Conservation (phyloP, 2,329 filamentous ascomycete genomes). For the Biscogniauxia marginata region DNA sequence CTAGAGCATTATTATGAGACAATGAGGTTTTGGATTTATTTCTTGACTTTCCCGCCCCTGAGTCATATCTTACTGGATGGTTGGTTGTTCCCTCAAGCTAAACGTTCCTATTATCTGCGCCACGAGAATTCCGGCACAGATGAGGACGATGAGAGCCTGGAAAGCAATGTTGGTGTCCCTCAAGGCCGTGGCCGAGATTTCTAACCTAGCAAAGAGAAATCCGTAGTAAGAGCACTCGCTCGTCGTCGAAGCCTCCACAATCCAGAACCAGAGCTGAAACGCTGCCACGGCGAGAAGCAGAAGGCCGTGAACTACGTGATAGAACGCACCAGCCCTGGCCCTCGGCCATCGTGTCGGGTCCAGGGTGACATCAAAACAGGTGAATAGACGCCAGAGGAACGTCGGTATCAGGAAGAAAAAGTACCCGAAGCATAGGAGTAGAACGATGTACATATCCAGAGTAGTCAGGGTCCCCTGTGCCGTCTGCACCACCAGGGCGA, state of each 20-base stretch:
- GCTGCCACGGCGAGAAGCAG: background rate
- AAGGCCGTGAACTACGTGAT: background rate
- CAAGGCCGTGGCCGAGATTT: constrained; percentile 9
- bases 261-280: background rate
- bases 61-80: too few relatives aligned
- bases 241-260: too few relatives aligned
- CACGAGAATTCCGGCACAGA: background rate
- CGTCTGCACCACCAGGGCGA: background rate
- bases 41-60: too few relatives aligned
- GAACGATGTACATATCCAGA: background rate
- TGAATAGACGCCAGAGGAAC: background rate
- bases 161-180: constrained; percentile 11
- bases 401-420: background rate
- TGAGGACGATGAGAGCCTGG: background rate
- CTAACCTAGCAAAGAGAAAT: background rate
- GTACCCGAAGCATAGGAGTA: background rate
- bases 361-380: background rate
- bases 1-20: too few relatives aligned
- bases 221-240: background rate
- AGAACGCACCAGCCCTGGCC: background rate
- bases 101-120: background rate
- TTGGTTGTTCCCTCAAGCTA: too few relatives aligned
- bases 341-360: background rate
- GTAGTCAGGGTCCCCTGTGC: background rate
- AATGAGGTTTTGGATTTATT: too few relatives aligned